Base-by-base conservation (phyloP, 108 stramenopile genomes). In the Nitzschia sp. region DNA sequence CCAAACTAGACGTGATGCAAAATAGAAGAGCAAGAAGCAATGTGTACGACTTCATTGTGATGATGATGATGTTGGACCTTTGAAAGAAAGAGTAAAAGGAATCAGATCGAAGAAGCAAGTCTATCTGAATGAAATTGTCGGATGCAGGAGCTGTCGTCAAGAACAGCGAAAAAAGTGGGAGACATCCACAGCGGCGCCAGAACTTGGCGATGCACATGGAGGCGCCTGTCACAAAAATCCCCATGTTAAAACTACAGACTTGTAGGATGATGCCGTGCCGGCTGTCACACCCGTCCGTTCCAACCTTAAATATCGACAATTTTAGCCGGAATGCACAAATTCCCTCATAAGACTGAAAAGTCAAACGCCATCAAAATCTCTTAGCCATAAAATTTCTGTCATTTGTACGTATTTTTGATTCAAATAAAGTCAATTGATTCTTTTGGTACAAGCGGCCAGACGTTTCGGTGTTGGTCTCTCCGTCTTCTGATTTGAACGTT, bases 151-250 rank as follows among this genome's bases (percentile, higher is more conserved):
- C n/a, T n/a, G n/a, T n/a, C n/a, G n/a, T n/a, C n/a, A n/a, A n/a
- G n/a, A n/a, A 15, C 38, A 42, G 15, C 38, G 11, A 8, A 42
- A 42, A 42, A 42, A 42, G 38, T 42, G 38, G 38, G 15, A 42
- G 38, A 42, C 15, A 8, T 8, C 38, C 15, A 15, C 15, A 15
- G 38, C 15, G 38, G 38, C 11, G n/a, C n/a, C 19, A 51, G 49
- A 46, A 62, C 61, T 62, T 62, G 61, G 61, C 61, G 61, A 62
- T 62, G 25, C 61, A 62, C 61, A 62, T 62, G 33, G 24, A 62
- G 13, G n/a, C 13, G 25, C 15, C 29, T 59, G 38, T 62, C 42
- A 19, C 35, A 62, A 62, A 62, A 62, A 51, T 51, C 49, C n/a
- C 5, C 13, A 51, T 51, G 21, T n/a, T 19, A 51, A n/a, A 21